Evolutionary conservation across 345 rosid species (phyloP).

Genomic region (Eucalyptus caleyi): DNA sequence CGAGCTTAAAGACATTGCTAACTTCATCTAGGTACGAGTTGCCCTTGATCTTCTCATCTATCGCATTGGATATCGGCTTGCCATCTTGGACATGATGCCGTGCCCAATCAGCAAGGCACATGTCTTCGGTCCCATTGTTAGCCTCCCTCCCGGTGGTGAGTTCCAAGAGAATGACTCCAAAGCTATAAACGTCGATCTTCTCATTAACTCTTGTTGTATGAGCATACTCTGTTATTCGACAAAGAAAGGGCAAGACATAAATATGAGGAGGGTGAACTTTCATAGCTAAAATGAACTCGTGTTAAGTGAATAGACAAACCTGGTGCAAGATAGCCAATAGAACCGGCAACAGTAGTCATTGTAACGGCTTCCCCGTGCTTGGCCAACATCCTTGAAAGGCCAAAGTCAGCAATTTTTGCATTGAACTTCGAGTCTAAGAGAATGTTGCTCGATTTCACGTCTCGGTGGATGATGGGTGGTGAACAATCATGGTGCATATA

Average conservation of each 20-base stretch:
- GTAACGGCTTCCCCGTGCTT: slow-evolving; percentile 26
- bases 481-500: slow-evolving; percentile 59
- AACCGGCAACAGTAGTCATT: slow-evolving; percentile 48
- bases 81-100: slow-evolving; percentile 25
- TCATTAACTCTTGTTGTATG: slow-evolving; percentile 33
- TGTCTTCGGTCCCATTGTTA: slow-evolving; percentile 30
- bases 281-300: neutral
- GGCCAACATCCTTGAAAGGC: slow-evolving; percentile 39
- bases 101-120: slow-evolving; percentile 53
- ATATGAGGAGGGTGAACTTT: neutral
- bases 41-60: slow-evolving; percentile 30
- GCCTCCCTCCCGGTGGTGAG: slow-evolving; percentile 51
- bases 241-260: neutral
- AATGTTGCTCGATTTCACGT: slow-evolving; percentile 60
- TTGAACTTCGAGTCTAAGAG: slow-evolving; percentile 46
- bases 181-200: slow-evolving; percentile 55
- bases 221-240: slow-evolving; percentile 31
- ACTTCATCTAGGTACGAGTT: slow-evolving; percentile 19
- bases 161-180: slow-evolving; percentile 60
- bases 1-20: slow-evolving; percentile 35
- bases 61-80: slow-evolving; percentile 4
- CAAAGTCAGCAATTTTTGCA: slow-evolving; percentile 58
- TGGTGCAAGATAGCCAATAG: slow-evolving; percentile 56
- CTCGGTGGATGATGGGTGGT: slow-evolving; percentile 49
- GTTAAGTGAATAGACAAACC: neutral